A percentile compares a stretch with the other conserved stretches of the same genome.
Evolutionary conservation across 768 basidiomycete genomes (phyloP).

Genomic region (Termitomyces sp.): DNA sequence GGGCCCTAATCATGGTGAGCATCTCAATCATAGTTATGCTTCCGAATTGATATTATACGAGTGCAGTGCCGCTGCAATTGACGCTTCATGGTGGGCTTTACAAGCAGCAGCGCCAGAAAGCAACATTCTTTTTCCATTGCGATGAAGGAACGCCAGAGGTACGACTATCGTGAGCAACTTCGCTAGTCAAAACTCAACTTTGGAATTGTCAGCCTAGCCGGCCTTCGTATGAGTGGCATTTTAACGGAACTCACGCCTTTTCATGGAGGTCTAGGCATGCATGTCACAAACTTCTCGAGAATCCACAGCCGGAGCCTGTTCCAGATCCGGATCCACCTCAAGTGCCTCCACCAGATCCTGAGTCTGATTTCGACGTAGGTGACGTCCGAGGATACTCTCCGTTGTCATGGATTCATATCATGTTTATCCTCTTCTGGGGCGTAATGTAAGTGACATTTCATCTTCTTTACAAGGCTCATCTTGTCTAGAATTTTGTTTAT

Average conservation of each 20-base stretch:
- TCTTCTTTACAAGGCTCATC: background rate
- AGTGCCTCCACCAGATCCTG: conserved; percentile 14
- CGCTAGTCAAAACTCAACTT: background rate
- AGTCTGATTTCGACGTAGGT: conserved; percentile 2
- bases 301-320: background rate
- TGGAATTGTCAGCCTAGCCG: background rate
- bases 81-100: conserved; percentile 26
- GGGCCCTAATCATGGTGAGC: conserved; percentile 12
- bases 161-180: background rate
- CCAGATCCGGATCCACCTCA: conserved; percentile 14
- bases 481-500: background rate
- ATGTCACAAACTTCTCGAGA: conserved; percentile 14
- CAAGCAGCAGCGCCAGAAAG: conserved; percentile 21
- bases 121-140: conserved; percentile 24
- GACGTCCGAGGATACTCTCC: background rate
- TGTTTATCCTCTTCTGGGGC: background rate
- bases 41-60: no score
- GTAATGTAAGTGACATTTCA: background rate
- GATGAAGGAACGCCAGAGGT: conserved; percentile 19
- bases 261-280: conserved; percentile 20
- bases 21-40: background rate
- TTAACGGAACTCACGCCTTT: conserved; percentile 22
- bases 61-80: conserved; percentile 15
- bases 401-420: background rate
- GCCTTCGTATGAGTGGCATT: conserved; percentile 16